Base-by-base conservation (phyloP, 148 eudicot genomes). In the Hydrangea macrophylla region DNA sequence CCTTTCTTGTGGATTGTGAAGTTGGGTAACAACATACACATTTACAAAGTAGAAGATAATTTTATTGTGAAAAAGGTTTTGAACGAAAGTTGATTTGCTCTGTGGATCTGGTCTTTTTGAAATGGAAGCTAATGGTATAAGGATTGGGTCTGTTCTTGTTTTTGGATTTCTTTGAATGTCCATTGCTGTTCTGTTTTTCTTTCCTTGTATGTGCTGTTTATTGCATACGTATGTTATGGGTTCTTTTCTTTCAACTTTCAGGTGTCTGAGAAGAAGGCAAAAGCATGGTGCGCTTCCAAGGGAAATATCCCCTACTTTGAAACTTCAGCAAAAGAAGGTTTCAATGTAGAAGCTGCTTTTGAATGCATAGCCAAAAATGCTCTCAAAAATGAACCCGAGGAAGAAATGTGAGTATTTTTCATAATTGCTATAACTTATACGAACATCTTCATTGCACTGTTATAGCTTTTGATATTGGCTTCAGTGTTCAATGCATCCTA, bases 311-410 rank as follows among this genome's bases (percentile, higher is more conserved):
- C 96, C 56, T 90, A 90, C 77, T 87, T 90, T 44, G 92, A 90
- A 70, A 90, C 96, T 60, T 88, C 95, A 58, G 95, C 95, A 18
- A 88, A 88, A 73, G 88, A 88, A 67, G 95, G 95, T 37, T 84
- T 85, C 33, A 89, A 89, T 64, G 92, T 89, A 13, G 92, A 89
- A 65, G 89, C 86, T 73, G 96, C 96, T 76, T 89, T 89, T 68
- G 80, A 86, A 70, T 79, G 89, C 58, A 89, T 86, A 57, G 89
- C 92, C 32, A 79, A 78, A 68, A 86, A 86, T 70, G 91, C 96
- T 42, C 83, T 89, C 3, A 81, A 73, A 58, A 86, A 86, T 78
- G 96, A 84, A 75, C 89, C 91, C 0, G 92, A 86, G 74, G 96
- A 89, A 84, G 96, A 89, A 75, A 60, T 81, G 92, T 89, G 63